Evolutionary conservation across 2,329 filamentous ascomycete genomes (phyloP), one percentile per base, ranked within the genome.

Genomic region (Beauveria australis): DNA sequence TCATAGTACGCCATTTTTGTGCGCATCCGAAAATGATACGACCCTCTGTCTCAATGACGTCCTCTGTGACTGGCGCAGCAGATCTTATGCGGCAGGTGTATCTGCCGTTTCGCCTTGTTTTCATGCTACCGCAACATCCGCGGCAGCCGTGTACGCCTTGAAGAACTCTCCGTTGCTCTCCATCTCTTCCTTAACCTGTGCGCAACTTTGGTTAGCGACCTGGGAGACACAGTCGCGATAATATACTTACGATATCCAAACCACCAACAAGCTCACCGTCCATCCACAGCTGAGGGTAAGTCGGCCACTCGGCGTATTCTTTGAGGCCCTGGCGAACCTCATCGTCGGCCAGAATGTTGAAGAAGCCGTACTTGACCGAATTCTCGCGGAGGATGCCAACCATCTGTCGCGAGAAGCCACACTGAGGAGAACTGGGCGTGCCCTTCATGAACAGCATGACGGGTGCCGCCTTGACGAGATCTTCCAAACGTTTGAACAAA

Each of bases 391-490:
- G 77, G 52, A 99, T 84, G 28, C 80, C 86, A 48, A 99, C 94
- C 49, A 96, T 78, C 77, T 97, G 92, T 66, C 93, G 81, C 66
- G 91, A 96, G 76, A 99, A 99, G 2, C 94, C 92, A 70, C 92
- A 96, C 74, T 96, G 89, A 1, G 92, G 92, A 37, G 85, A 83
- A 65, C 87, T 90, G 0, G 92, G 92, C 3, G 91, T 95, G n/a
- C 92, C 92, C 78, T 96, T 96, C 91, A 96, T 96, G 76, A 99
- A 99, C 30, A 99, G 80, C 94, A 99, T 99, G 37, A 99, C 92
- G 0, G 92, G 91, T 37, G 94, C 93, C 5, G 94, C 94, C 78
- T 93, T 96, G 66, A 97, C 93, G 41, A 99, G 81, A 67, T 95
- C 89, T 22, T 77, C 82, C 43, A 99, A 79, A 37, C 93, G 83